Conservation (phyloP, 2,329 filamentous ascomycete genomes). For the Aspergillaceae sp. region DNA sequence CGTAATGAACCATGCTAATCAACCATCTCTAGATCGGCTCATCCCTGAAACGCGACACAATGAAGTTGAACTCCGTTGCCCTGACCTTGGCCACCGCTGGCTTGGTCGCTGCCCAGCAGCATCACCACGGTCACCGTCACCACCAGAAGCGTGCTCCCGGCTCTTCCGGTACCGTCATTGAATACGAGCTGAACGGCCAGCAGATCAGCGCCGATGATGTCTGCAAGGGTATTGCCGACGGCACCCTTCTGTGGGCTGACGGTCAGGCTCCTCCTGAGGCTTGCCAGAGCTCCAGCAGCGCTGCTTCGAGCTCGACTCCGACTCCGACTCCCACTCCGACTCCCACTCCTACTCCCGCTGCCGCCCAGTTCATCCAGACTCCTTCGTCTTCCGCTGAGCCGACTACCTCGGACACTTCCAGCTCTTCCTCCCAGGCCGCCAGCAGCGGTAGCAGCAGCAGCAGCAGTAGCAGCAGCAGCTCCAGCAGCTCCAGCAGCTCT, state of each 20-base stretch:
- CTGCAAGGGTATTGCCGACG: slow-evolving; percentile 60
- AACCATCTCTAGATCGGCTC: too few relatives aligned
- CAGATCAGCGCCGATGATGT: slow-evolving; percentile 46
- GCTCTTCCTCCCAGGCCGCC: slow-evolving; percentile 15
- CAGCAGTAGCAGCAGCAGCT: slow-evolving; percentile 3
- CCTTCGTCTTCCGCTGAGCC: slow-evolving; percentile 18
- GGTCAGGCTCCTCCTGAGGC: slow-evolving; percentile 52
- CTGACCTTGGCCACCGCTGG: slow-evolving; percentile 36
- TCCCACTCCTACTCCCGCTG: slow-evolving; percentile 21
- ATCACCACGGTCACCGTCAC: slow-evolving; percentile 36
- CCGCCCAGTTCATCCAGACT: slow-evolving; percentile 45
- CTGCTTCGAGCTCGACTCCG: slow-evolving; percentile 11
- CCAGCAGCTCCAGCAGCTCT: slow-evolving; percentile 12
- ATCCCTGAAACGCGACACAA: slow-evolving; percentile 11
- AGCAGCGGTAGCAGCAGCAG: slow-evolving; percentile 11
- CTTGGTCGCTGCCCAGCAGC: slow-evolving; percentile 33
- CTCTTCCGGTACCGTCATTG: slow-evolving; percentile 54
- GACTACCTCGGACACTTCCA: slow-evolving; percentile 5
- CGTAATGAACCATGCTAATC: too few relatives aligned
- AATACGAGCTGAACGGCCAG: slow-evolving; percentile 61
- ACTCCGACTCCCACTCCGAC: slow-evolving; percentile 28
- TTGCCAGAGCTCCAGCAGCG: slow-evolving; percentile 28
- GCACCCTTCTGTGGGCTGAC: slow-evolving; percentile 56
- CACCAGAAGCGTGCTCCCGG: slow-evolving; percentile 36
- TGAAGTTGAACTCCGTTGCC: slow-evolving; percentile 35